These are phyloP conservation scores for Neurospora crassa DNA, from an alignment of 2,329 filamentous ascomycete species.

Conservation along the genomic window DNA sequence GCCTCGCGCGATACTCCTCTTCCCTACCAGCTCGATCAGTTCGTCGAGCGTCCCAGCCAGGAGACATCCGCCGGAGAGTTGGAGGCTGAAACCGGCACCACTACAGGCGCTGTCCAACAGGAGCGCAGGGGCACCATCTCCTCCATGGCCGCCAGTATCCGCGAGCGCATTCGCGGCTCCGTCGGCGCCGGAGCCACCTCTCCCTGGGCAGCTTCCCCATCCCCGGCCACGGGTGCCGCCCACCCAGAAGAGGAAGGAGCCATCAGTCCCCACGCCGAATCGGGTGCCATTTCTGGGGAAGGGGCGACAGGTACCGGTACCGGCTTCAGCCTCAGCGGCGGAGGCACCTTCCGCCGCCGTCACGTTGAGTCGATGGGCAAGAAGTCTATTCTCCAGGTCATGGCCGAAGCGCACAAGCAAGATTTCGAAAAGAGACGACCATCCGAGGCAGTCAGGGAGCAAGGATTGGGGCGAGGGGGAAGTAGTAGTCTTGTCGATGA, in stretches of 20 bases:
- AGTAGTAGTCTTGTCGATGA: background rate
- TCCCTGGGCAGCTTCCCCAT: conserved; percentile 2
- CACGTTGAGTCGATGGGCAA: conserved; percentile 26
- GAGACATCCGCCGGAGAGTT: conserved; percentile 19
- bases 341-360: conserved; percentile 20
- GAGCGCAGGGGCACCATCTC: background rate
- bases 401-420: conserved; percentile 77
- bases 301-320: conserved; percentile 3
- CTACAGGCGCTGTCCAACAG: background rate
- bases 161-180: background rate
- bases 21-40: conserved; percentile 58
- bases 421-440: conserved; percentile 77
- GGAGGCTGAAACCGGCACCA: background rate
- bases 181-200: background rate
- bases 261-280: background rate
- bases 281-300: background rate
- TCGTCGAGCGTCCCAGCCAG: conserved; percentile 32
- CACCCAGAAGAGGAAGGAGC: conserved; percentile 1
- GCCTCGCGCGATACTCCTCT: conserved; percentile 80
- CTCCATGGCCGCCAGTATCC: background rate
- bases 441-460: conserved; percentile 14
- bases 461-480: background rate
- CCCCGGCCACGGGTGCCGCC: conserved; percentile 14
- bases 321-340: conserved; percentile 9
- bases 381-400: conserved; percentile 46